phyloP scores from a whole-genome alignment of 305 asterid genomes.

The Fraxinus paxiana region DNA sequence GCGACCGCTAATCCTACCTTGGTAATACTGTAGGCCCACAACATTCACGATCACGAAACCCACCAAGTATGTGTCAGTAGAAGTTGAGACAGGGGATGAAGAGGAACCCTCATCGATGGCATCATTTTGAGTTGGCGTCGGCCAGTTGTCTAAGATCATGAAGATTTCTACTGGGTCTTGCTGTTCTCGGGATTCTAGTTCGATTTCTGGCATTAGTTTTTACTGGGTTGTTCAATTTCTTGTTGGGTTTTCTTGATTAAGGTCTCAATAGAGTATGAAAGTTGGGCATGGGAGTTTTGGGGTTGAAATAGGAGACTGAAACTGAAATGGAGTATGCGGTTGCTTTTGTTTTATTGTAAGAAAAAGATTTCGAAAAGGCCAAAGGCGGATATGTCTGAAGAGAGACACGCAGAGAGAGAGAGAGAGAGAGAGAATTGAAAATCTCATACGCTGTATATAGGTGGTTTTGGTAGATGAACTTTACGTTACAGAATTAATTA shows the following conservation, averaged over 20 bases:
- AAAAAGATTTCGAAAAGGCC: constrained; percentile 1
- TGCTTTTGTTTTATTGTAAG: neutral
- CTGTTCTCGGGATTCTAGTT: constrained; percentile 7
- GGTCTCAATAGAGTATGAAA: neutral
- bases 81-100: constrained; percentile 4
- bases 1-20: constrained; percentile 60
- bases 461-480: neutral
- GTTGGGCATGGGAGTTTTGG: neutral
- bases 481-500: neutral
- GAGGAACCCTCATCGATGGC: constrained; percentile 20
- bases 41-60: constrained; percentile 69
- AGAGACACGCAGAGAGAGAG: neutral
- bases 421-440: neutral
- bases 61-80: constrained; percentile 39
- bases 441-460: neutral
- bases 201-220: constrained; percentile 28
- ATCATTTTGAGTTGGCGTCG: constrained; percentile 22
- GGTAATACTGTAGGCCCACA: constrained; percentile 66
- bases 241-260: constrained; percentile 9
- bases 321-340: constrained; percentile 2
- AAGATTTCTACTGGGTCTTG: constrained; percentile 42
- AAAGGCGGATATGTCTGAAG: constrained; percentile 5
- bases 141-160: constrained; percentile 47
- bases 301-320: neutral
- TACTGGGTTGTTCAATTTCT: neutral